Evolutionary conservation across 1,284 basidiomycete species (phyloP).

Genomic region (Irpex sp.): DNA sequence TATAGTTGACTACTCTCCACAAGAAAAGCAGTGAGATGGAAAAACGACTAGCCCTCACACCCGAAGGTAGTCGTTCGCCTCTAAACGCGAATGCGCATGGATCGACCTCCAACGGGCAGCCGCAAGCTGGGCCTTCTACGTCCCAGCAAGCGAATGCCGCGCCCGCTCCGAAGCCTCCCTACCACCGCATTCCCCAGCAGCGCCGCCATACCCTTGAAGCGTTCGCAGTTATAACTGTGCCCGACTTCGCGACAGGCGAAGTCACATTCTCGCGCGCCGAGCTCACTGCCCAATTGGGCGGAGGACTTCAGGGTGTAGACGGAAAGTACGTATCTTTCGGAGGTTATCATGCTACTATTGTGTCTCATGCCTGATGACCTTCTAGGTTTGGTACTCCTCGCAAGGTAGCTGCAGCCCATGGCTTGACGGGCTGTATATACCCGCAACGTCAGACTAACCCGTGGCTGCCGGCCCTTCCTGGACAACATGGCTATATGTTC

Average conservation of each 20-base stretch:
- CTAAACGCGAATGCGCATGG: neutral
- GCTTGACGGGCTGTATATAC: constrained; percentile 8
- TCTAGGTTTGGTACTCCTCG: constrained; percentile 1
- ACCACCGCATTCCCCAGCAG: neutral
- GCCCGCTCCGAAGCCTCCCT: neutral
- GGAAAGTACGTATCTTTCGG: constrained; percentile 1
- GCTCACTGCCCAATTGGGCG: constrained; percentile 1
- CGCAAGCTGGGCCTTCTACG: neutral
- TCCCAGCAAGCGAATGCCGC: neutral
- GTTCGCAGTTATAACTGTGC: neutral
- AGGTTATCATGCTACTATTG: neutral
- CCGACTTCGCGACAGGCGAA: neutral
- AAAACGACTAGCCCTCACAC: neutral
- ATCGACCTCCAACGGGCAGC: neutral
- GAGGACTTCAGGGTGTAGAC: constrained; percentile 9
- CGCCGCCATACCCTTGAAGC: neutral
- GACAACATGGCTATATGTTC: constrained; percentile 15
- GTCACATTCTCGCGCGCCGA: neutral
- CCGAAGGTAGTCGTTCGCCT: neutral
- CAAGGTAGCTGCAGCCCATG: constrained; percentile 1
- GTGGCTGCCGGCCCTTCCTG: constrained; percentile 12
- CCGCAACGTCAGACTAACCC: constrained; percentile 13
- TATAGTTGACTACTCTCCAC: neutral
- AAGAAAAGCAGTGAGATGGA: neutral
- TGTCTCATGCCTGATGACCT: neutral